Percentiles rank a stretch among this genome's conserved stretches.
These are phyloP conservation scores for Achaetomium macrosporum DNA, from an alignment of 2,329 filamentous ascomycete species.

Conservation along the genomic window DNA sequence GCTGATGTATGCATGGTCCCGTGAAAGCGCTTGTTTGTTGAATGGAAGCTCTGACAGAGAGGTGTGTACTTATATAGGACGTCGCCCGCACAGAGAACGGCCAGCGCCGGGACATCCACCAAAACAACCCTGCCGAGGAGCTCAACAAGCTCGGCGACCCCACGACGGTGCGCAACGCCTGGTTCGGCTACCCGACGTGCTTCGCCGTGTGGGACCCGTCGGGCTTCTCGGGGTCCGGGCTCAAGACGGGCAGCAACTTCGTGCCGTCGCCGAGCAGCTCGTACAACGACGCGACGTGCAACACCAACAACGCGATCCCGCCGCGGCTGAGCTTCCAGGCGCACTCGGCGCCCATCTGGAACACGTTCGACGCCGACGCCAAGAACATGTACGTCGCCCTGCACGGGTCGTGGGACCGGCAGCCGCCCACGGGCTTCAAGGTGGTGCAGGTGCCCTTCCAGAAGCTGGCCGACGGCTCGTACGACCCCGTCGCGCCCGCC, in stretches of 20 bases:
- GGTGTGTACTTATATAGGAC: slow-evolving; percentile 28
- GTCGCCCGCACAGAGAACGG: slow-evolving; percentile 42
- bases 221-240: slow-evolving; percentile 19
- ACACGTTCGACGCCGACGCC: slow-evolving; percentile 28
- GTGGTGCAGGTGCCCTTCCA: slow-evolving; percentile 29
- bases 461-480: slow-evolving; percentile 24
- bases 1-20: slow-evolving; percentile 38
- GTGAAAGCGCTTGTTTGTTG: neutral
- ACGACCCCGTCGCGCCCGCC: slow-evolving; percentile 28
- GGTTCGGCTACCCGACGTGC: slow-evolving; percentile 51
- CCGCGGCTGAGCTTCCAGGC: slow-evolving; percentile 36
- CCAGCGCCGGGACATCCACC: slow-evolving; percentile 43
- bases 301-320: slow-evolving; percentile 26
- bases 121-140: slow-evolving; percentile 60
- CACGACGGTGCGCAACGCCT: slow-evolving; percentile 24
- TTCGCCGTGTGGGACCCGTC: slow-evolving; percentile 29
- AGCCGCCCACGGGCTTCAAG: slow-evolving; percentile 29
- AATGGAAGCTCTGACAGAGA: neutral
- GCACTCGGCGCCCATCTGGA: slow-evolving; percentile 29
- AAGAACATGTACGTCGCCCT: slow-evolving; percentile 32
- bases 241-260: slow-evolving; percentile 35
- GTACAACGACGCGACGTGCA: slow-evolving; percentile 34
- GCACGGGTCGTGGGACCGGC: slow-evolving; percentile 29
- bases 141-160: slow-evolving; percentile 49
- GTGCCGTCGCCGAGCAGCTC: slow-evolving; percentile 32